Evolutionary conservation across 495 filamentous ascomycete genomes (phyloP).

Genomic region (Aspergillus asperescens): DNA sequence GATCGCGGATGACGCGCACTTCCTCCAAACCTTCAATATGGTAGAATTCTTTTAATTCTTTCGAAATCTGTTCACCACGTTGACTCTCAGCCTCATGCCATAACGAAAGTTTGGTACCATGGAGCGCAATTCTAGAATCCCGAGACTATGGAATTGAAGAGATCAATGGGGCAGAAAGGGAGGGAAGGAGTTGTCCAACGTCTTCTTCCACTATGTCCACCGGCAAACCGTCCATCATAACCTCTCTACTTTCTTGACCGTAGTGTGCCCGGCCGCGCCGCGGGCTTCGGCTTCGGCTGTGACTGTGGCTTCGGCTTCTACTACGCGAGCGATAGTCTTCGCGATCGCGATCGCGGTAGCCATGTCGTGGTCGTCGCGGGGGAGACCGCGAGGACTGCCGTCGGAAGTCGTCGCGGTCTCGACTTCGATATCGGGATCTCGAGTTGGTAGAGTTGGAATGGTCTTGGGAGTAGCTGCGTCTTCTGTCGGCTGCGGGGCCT

Average conservation of each 20-base stretch:
- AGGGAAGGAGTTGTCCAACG: conserved; percentile 50
- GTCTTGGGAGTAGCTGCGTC: conserved; percentile 32
- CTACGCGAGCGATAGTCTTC: conserved; percentile 51
- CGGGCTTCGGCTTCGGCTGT: conserved; percentile 33
- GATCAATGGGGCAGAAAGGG: conserved; percentile 8
- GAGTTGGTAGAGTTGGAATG: conserved; percentile 25
- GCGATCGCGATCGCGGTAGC: conserved; percentile 52
- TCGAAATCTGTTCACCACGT: conserved; percentile 51
- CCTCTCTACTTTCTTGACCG: conserved; percentile 51
- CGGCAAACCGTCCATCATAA: conserved; percentile 59
- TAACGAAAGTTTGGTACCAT: conserved; percentile 15
- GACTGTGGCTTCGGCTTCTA: conserved; percentile 38
- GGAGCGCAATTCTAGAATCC: conserved; percentile 14
- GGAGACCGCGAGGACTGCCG: conserved; percentile 37
- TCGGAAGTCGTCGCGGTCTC: conserved; percentile 40
- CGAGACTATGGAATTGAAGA: conserved; percentile 4
- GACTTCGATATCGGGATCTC: conserved; percentile 30
- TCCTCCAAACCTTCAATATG: conserved; percentile 56
- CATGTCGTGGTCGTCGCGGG: conserved; percentile 31
- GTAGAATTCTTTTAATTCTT: conserved; percentile 55
- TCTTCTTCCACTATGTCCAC: conserved; percentile 57
- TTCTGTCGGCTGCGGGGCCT: conserved; percentile 36
- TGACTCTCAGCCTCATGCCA: conserved; percentile 43
- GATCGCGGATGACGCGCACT: conserved; percentile 60
- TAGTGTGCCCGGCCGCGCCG: conserved; percentile 40